Evolutionary conservation across 345 rosid genomes (phyloP), one percentile per base, ranked within the genome.

Genomic region (Firmiana major): DNA sequence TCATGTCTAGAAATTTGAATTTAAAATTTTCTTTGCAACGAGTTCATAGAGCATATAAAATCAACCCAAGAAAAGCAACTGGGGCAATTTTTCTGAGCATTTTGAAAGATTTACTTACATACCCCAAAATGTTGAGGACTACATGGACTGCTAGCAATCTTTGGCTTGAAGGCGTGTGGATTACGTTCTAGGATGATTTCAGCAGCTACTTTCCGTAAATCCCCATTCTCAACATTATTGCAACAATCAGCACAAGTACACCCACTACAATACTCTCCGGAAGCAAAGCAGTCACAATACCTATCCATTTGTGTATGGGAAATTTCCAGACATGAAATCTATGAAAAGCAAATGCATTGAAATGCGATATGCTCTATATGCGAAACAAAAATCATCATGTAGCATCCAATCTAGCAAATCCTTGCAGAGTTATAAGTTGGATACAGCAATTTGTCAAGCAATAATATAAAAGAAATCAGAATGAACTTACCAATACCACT

Each of bases 231-330:
- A 63, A 85, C 22, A 58, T 82, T 85, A 72, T 90, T 90, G 51
- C 75, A 74, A 36, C 90, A 90, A 77, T 77, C 73, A 78, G 36
- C 75, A 80, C 90, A 90, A 42, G 75, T 74, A 79, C 92, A 90
- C 55, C 84, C 89, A 73, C 55, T 88, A 60, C 94, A 90, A 6
- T 78, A 84, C 71, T 59, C 80, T 73, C 90, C 90, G 31, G 88
- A 83, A 54, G 89, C 82, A 80, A 90, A 88, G 79, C 92, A 88
- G 53, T 79, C 87, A 64, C 92, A 88, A 54, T 90, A 87, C 87
- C 90, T 87, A 84, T 66, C 63, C 73, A 76, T 73, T 76, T 36
- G 24, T 24, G 7, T 16, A 31, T 19, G 51, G 36, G 12, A 31
- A 63, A 31, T n/a, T 74, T 73, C 16, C 22, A 63, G 24, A 42